Percentiles rank a stretch among this genome's conserved stretches.
phyloP scores from a whole-genome alignment of 1,139 yeast species.

The Nakaseomyces sp. region DNA sequence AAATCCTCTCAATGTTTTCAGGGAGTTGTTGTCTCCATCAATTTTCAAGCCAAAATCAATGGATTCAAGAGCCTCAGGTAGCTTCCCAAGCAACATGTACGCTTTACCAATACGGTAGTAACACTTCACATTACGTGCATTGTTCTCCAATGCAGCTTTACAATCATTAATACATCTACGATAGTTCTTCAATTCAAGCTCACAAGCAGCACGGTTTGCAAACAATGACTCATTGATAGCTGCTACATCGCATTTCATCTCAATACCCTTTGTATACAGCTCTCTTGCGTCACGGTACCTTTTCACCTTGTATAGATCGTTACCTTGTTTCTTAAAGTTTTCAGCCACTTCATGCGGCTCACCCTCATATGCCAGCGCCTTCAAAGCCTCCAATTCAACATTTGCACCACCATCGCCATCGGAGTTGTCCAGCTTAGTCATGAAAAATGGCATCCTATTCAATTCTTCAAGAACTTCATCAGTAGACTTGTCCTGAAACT shows the following conservation, averaged over 20 bases:
- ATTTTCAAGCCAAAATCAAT: conserved; percentile 55
- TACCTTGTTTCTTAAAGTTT: conserved; percentile 88
- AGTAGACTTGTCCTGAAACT: conserved; percentile 53
- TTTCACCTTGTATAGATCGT: conserved; percentile 67
- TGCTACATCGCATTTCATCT: conserved; percentile 49
- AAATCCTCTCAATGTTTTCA: conserved; percentile 38
- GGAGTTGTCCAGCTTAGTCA: conserved; percentile 75
- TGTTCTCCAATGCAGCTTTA: conserved; percentile 55
- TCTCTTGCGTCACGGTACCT: conserved; percentile 69
- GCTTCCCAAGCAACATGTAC: conserved; percentile 53
- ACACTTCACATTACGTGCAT: conserved; percentile 72
- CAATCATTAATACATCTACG: conserved; percentile 85
- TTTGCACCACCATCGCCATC: conserved; percentile 77
- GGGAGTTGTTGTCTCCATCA: conserved; percentile 50
- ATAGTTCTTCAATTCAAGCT: conserved; percentile 74
- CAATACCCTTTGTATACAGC: conserved; percentile 73
- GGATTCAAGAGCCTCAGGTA: conserved; percentile 65
- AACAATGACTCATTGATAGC: conserved; percentile 52
- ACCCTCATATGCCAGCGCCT: conserved; percentile 90
- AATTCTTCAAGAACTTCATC: conserved; percentile 75
- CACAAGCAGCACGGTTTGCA: conserved; percentile 86
- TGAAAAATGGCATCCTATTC: conserved; percentile 84
- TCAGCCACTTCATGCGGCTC: conserved; percentile 88
- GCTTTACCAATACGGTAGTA: conserved; percentile 81
- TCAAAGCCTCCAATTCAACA: conserved; percentile 71